Conservation (phyloP, 495 filamentous ascomycete species). For the Daldinia caldariorum region DNA sequence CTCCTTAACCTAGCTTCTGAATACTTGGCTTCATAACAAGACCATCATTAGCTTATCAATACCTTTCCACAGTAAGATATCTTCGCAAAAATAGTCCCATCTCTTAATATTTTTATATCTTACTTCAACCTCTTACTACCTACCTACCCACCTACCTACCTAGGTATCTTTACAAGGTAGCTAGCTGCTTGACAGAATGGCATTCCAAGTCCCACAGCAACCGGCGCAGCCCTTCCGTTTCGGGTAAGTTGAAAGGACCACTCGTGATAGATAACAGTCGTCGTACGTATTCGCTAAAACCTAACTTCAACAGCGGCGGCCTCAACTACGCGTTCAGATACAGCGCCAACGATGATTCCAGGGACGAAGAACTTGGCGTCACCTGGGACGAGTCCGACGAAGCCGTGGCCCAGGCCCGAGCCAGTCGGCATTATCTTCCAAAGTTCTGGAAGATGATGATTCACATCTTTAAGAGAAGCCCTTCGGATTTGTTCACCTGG, state of each 20-base stretch:
- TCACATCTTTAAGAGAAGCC: background rate
- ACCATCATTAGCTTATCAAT: background rate
- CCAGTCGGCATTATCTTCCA: background rate
- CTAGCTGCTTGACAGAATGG: too few relatives aligned
- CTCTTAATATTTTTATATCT: too few relatives aligned
- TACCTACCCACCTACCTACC: too few relatives aligned
- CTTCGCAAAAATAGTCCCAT: background rate
- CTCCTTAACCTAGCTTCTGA: background rate
- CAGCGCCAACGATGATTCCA: background rate
- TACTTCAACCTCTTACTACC: too few relatives aligned
- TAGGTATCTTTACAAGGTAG: too few relatives aligned
- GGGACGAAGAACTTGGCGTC: background rate
- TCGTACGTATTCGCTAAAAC: background rate
- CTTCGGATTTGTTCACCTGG: background rate
- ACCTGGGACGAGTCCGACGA: background rate
- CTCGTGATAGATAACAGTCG: background rate
- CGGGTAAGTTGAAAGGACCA: background rate
- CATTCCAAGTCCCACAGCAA: too few relatives aligned
- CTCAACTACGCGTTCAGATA: background rate
- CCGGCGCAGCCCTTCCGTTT: background rate
- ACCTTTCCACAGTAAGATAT: background rate
- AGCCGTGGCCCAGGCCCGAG: background rate
- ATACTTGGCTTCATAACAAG: background rate
- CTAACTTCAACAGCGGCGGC: background rate
- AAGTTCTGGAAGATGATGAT: constrained; percentile 1